Evolutionary conservation across 495 filamentous ascomycete genomes (phyloP), one percentile per base, ranked within the genome.

Genomic region (Penicillium waksmanii): DNA sequence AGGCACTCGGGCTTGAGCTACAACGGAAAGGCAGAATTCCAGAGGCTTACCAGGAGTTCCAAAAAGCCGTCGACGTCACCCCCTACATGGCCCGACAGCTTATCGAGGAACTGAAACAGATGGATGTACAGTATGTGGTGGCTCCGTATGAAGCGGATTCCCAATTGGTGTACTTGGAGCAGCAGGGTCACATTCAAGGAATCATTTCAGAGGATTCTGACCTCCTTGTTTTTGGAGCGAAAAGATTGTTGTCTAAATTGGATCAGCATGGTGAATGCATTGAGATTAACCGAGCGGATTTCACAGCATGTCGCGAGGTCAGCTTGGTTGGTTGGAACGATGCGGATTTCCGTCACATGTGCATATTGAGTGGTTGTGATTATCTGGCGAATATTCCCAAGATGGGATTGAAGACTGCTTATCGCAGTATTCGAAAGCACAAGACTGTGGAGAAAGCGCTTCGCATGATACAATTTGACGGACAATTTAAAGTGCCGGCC

Each of bases 61-160:
- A 97, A 68, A 99, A 98, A 69, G 91, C 95, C 18, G 86, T 99
- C 51, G 96, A 99, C 74, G 89, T 99, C 12, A 98, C 93, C 1
- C 94, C 96, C 1, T 85, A 93, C 63, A 98, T 99, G 96, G 95
- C 96, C 23, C 82, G 90, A 4, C 83, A 90, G 63, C 74, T 98
- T 19, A 99, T 99, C 59, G 93, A 97, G 56, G 93, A 94, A 67
- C 78, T 97, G 62, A 96, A 94, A 74, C 82, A 82, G 57, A 75
- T 87, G 62, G 81, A 87, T 19, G 84, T 99, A 5, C 83, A 89
- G 57, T 98, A 96, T 66, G 82, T 98, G 38, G 96, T 99, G 33
- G 96, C 96, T 4, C 96, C 96, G 1, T 99, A 97, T 67, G 96
- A 99, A 77, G 96, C 96, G 8, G 96, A 99, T 74, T 89, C 95